phyloP scores from a whole-genome alignment of 345 rosid species.

The Clarkia xantiana region DNA sequence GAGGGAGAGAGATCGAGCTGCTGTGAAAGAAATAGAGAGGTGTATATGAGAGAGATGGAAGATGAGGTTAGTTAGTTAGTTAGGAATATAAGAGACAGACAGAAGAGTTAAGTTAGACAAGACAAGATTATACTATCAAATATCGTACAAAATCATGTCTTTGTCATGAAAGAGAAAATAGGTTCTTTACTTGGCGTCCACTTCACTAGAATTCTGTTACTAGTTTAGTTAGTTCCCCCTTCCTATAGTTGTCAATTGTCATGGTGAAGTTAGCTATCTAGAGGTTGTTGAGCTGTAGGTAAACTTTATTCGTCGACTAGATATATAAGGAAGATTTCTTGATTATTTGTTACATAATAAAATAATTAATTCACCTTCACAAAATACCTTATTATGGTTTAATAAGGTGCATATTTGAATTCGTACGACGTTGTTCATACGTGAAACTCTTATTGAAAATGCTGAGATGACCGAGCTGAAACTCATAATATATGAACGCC shows the following conservation, averaged over 20 bases:
- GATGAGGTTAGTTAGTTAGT: neutral
- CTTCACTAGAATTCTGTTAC: slow-evolving; percentile 15
- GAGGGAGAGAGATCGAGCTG: neutral
- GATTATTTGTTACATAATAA: no score
- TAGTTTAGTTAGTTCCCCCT: neutral
- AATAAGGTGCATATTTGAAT: no score
- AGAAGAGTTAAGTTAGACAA: neutral
- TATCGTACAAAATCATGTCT: neutral
- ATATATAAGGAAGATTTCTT: no score
- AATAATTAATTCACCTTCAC: no score
- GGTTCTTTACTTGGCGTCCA: slow-evolving; percentile 21
- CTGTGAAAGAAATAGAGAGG: neutral
- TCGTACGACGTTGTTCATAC: no score
- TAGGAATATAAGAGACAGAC: slow-evolving; percentile 1
- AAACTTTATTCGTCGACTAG: no score
- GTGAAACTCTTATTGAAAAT: no score
- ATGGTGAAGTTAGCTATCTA: no score
- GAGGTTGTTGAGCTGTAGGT: no score
- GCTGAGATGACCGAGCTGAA: no score
- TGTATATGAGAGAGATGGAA: neutral
- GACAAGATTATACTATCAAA: neutral
- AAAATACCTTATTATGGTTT: no score
- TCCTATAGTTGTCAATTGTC: neutral
- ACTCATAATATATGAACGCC: no score
- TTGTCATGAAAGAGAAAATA: slow-evolving; percentile 1